A percentile compares a stretch with the other conserved stretches of the same genome.
Evolutionary conservation across 345 rosid species (phyloP).

Genomic region (Geranium brycei): DNA sequence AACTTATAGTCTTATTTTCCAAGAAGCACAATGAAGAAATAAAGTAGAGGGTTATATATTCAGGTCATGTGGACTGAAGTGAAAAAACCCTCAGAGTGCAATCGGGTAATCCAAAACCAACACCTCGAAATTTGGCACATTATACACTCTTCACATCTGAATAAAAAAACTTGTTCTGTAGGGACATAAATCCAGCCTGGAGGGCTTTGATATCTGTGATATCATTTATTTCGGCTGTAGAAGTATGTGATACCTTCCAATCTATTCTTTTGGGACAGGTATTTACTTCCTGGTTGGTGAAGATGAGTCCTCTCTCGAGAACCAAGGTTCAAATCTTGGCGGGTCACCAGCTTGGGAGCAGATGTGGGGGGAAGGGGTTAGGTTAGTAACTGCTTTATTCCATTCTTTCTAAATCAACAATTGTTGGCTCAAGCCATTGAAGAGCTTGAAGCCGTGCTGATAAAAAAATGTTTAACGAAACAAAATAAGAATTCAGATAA

Average conservation of each 20-base stretch:
- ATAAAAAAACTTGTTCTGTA: background rate
- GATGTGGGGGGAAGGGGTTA: no score
- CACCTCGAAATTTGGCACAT: background rate
- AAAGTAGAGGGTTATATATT: no score
- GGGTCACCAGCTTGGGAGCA: no score
- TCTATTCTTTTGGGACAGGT: background rate
- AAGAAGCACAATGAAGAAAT: background rate
- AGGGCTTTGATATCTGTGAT: background rate
- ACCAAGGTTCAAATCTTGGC: no score
- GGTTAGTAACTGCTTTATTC: no score
- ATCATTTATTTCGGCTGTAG: background rate
- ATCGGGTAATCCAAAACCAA: background rate
- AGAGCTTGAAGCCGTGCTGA: no score
- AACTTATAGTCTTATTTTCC: background rate
- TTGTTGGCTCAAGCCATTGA: no score
- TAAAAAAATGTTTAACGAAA: background rate
- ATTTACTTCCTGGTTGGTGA: no score
- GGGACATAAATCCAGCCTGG: background rate
- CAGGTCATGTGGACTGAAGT: background rate
- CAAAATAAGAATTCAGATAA: background rate
- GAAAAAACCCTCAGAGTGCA: background rate
- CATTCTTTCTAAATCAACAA: no score
- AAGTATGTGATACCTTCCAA: background rate
- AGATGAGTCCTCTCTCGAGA: no score
- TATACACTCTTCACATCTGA: no score